Evolutionary conservation across 164 flowering plant genomes (phyloP).

Genomic region (Protea cynaroides): DNA sequence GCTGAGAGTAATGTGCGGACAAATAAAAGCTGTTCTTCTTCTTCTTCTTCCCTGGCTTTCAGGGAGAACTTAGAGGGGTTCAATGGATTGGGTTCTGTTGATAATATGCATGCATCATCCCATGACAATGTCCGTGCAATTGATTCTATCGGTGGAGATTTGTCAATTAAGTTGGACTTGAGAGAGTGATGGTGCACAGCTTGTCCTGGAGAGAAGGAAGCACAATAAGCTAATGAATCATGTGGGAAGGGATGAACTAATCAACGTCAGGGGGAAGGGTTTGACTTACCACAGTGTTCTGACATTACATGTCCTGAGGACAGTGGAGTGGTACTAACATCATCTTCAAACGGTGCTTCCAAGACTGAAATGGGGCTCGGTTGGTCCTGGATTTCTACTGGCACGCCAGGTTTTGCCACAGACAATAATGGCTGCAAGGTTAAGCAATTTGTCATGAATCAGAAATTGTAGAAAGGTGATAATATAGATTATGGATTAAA

Average conservation of each 20-base stretch:
- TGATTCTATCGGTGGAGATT: slow-evolving; percentile 78
- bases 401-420: slow-evolving; percentile 11
- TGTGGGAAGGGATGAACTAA: not conserved
- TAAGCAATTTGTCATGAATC: not conserved
- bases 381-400: slow-evolving; percentile 37
- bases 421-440: slow-evolving; percentile 13
- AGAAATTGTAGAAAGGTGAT: not conserved
- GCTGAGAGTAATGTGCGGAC: slow-evolving; percentile 51
- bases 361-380: slow-evolving; percentile 48
- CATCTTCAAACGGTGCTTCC: slow-evolving; percentile 50
- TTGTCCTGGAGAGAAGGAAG: slow-evolving; percentile 27
- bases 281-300: slow-evolving; percentile 33
- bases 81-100: slow-evolving; percentile 26
- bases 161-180: slow-evolving; percentile 56
- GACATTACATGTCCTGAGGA: slow-evolving; percentile 26
- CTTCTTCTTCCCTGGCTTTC: slow-evolving; percentile 42
- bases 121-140: slow-evolving; percentile 72
- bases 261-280: not conserved
- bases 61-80: slow-evolving; percentile 19
- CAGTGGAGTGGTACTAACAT: slow-evolving; percentile 29
- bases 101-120: slow-evolving; percentile 46
- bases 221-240: not conserved
- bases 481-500: too few relatives aligned
- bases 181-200: slow-evolving; percentile 12
- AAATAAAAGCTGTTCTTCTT: slow-evolving; percentile 43